Evolutionary conservation across 495 filamentous ascomycete species (phyloP).

Genomic region (Friedmanniomyces endolithicus): DNA sequence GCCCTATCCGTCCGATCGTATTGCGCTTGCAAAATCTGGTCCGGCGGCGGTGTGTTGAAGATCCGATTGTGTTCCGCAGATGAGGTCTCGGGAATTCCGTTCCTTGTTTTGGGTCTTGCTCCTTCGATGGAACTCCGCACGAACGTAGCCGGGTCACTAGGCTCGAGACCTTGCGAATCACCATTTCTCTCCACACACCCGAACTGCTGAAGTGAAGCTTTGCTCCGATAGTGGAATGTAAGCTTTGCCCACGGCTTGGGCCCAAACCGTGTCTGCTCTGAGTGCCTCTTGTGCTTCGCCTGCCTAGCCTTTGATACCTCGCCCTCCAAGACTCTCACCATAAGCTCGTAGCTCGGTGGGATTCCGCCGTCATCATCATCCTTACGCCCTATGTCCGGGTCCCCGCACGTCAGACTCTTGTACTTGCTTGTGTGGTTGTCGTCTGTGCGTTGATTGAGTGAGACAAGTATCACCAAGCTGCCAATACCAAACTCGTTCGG

Average conservation of each 20-base stretch:
- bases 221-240: conserved; percentile 17
- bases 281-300: conserved; percentile 4
- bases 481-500: conserved; percentile 6
- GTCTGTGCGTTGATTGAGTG: not conserved
- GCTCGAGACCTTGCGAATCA: not conserved
- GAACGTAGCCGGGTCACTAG: not conserved
- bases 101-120: not conserved
- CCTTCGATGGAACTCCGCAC: not conserved
- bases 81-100: not conserved
- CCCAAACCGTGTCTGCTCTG: conserved; percentile 6
- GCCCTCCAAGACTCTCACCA: not conserved
- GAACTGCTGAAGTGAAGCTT: not conserved
- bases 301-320: not conserved
- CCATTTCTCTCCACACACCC: not conserved
- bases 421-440: conserved; percentile 1
- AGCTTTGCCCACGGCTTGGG: conserved; percentile 10
- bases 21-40: not conserved
- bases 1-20: not conserved
- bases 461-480: conserved; percentile 4
- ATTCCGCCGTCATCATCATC: not conserved
- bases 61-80: no score
- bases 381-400: not conserved
- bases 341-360: not conserved
- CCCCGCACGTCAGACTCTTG: not conserved
- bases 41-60: not conserved